Conservation (phyloP, 192 early-diverging fungal species). For the Podila minutissima region DNA sequence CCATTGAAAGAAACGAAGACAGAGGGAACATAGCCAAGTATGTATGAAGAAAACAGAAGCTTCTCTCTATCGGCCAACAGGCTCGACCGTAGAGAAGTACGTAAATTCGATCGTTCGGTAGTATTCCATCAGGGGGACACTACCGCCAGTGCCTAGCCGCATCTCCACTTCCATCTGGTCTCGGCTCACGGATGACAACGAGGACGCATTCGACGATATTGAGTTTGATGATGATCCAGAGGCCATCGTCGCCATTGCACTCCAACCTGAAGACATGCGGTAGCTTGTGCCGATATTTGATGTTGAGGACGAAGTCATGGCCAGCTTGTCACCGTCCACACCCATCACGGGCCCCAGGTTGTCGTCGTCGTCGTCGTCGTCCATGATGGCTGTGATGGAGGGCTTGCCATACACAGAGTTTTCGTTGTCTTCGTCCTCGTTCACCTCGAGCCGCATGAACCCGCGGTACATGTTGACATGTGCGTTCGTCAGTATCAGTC, state of each 20-base stretch:
- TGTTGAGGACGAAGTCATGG: background rate
- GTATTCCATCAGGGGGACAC: conserved; percentile 44
- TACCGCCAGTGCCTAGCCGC: conserved; percentile 41
- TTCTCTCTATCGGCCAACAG: conserved; percentile 32
- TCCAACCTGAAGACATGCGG: background rate
- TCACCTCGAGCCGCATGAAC: conserved; percentile 47
- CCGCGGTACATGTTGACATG: conserved; percentile 49
- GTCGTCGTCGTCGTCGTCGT: conserved; percentile 23
- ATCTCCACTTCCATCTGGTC: conserved; percentile 43
- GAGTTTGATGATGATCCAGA: conserved; percentile 8
- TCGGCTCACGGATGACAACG: conserved; percentile 4
- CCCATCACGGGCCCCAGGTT: background rate
- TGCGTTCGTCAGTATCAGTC: conserved; percentile 23
- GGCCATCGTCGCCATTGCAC: background rate
- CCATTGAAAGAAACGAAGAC: background rate
- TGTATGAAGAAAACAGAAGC: background rate
- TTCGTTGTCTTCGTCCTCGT: conserved; percentile 34
- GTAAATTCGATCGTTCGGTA: conserved; percentile 43
- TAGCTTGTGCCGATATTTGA: background rate
- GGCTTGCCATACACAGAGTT: background rate
- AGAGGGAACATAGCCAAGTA: too few relatives aligned
- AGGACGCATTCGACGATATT: background rate
- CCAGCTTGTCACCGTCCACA: conserved; percentile 8
- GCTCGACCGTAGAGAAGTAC: conserved; percentile 42
- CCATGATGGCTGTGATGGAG: conserved; percentile 27